Conservation (phyloP, 108 stramenopile genomes). For the Schizochytrium sp. region DNA sequence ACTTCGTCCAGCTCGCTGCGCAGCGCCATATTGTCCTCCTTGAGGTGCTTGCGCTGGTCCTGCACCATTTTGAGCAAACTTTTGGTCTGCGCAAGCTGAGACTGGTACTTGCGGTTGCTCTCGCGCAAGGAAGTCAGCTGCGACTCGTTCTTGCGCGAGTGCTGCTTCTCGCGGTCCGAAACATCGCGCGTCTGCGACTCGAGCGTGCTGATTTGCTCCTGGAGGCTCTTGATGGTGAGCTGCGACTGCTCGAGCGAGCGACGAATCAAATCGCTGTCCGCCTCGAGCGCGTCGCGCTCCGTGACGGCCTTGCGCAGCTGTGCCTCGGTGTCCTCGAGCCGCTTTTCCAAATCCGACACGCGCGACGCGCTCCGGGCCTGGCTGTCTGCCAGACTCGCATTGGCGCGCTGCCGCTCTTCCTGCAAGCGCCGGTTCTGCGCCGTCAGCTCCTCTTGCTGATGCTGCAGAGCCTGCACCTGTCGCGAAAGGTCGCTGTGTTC, state of each 20-base stretch:
- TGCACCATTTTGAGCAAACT: neutral
- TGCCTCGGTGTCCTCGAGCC: neutral
- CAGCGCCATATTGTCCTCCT: constrained; percentile 10
- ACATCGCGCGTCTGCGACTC: neutral
- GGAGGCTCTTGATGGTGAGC: neutral
- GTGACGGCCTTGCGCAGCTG: constrained; percentile 12
- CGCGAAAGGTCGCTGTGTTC: neutral
- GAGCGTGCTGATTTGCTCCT: neutral
- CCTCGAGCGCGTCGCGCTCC: constrained; percentile 3
- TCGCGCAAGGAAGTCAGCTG: neutral
- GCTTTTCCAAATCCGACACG: neutral
- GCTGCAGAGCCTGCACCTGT: neutral
- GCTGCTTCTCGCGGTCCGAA: neutral
- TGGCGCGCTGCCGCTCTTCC: constrained; percentile 10
- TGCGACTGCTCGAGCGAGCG: neutral
- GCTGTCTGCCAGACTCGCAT: neutral
- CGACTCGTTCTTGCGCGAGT: constrained; percentile 15
- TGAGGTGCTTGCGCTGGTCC: constrained; percentile 16
- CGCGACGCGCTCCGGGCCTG: neutral
- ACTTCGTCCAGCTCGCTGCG: constrained; percentile 2
- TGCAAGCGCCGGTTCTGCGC: neutral
- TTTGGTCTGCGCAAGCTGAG: constrained; percentile 13
- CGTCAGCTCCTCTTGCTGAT: neutral
- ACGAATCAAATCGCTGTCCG: neutral
- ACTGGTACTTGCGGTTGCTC: constrained; percentile 1